Base-by-base conservation (phyloP, 805 yeast genomes). In the Starmerella gropengiesseri region DNA sequence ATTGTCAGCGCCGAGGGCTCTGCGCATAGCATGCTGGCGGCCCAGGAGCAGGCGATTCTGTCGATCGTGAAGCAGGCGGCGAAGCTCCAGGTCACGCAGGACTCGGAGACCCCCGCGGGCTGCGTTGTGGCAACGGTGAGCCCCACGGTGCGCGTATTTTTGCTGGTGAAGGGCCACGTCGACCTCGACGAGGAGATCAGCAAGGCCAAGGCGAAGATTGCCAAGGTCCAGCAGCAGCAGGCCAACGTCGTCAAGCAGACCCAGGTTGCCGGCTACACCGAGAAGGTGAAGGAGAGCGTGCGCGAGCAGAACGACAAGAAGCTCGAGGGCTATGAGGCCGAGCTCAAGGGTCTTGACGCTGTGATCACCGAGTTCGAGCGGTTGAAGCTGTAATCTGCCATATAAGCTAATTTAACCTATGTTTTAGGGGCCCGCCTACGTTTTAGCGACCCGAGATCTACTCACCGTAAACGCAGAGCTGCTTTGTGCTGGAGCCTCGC, bases 51-150 rank as follows among this genome's bases (percentile, higher is more conserved):
- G 48, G 82, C 94, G n/a, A 84, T 91, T 61, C 82, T 77, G 49
- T 77, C 97, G 4, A 74, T 91, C 64, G 85, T 89, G 62, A 89
- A 87, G 70, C 94, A 94, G 40, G 91, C 86, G 54, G 78, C 78
- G 52, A 71, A 73, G 54, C 77, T 87, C 49, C 64, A 70, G 37
- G 81, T 85, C 57, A 81, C 83, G 26, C 66, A 68, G 32, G 64
- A 63, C 13, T 62, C 64, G 19, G 73, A 75, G 19, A 74, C 86
- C 48, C 96, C 96, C 54, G 75, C 77, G 47, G 98, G 98, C 35
- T 83, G 94, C 63, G 95, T 89, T 32, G 73, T 86, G 52, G 78
- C 77, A 54, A 74, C 93, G 44, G 84, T 89, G 45, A 74, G 76
- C 46, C 80, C 94, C 37, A 81, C 75, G 43, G 77, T 84, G 60